phyloP scores from a whole-genome alignment of 2,329 filamentous ascomycete genomes.

The Pseudopithomyces chartarum region DNA sequence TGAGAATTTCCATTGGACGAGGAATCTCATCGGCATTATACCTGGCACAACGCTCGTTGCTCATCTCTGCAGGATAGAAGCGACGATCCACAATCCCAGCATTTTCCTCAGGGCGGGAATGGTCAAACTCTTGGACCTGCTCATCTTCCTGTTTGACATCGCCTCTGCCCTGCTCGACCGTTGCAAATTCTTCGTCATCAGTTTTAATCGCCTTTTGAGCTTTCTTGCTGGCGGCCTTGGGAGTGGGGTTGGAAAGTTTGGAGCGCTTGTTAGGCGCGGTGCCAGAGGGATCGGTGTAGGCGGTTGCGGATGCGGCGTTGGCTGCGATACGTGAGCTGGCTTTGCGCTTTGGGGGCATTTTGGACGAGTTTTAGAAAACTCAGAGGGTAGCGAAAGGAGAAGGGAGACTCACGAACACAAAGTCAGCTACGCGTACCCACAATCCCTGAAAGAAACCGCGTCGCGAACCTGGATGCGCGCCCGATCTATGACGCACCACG shows the following conservation, averaged over 20 bases:
- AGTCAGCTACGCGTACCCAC: not conserved
- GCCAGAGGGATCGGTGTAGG: conserved; percentile 42
- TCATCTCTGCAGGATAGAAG: conserved; percentile 88
- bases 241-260: conserved; percentile 31
- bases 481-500: conserved; percentile 7
- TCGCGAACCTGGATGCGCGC: not conserved
- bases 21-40: conserved; percentile 74
- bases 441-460: not conserved
- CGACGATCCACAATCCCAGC: conserved; percentile 56
- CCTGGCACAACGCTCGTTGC: conserved; percentile 73
- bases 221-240: conserved; percentile 29
- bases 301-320: conserved; percentile 33
- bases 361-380: not conserved
- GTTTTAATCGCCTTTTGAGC: not conserved
- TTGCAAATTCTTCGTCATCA: conserved; percentile 8
- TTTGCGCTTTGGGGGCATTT: conserved; percentile 42
- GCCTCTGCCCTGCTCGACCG: conserved; percentile 22
- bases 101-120: conserved; percentile 44
- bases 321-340: conserved; percentile 19
- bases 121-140: conserved; percentile 33
- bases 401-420: not conserved
- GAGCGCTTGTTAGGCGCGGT: conserved; percentile 45
- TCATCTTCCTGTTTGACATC: conserved; percentile 16
- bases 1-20: conserved; percentile 73
- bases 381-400: not conserved